Conservation (phyloP, 345 rosid species). For the Durio zibethinus region DNA sequence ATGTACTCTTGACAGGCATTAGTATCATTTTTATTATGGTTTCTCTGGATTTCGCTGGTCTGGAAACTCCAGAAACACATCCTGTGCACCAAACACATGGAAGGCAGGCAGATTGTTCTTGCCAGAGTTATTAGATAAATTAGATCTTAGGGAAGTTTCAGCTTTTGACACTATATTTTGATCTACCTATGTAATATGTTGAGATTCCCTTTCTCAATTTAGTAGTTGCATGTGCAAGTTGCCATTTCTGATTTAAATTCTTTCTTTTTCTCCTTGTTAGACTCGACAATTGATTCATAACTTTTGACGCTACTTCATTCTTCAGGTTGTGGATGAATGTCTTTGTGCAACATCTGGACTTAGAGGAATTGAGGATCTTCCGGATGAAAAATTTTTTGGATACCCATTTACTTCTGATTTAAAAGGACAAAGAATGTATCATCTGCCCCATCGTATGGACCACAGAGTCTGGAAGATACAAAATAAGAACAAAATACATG, state of each 20-base stretch:
- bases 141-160: neutral
- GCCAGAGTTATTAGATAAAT: neutral
- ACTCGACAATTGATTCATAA: neutral
- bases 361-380: slow-evolving; percentile 84
- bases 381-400: slow-evolving; percentile 61
- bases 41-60: neutral
- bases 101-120: neutral
- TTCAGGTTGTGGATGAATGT: slow-evolving; percentile 85
- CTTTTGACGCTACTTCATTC: neutral
- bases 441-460: slow-evolving; percentile 83
- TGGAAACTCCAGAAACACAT: neutral
- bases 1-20: neutral
- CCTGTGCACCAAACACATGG: neutral
- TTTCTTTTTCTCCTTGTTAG: neutral
- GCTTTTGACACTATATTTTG: neutral
- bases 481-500: slow-evolving; percentile 36
- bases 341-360: slow-evolving; percentile 92
- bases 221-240: neutral
- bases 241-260: neutral
- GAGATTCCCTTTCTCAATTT: neutral
- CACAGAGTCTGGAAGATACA: slow-evolving; percentile 35
- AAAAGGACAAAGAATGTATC: slow-evolving; percentile 66
- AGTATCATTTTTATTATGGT: neutral
- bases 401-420: slow-evolving; percentile 76
- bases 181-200: neutral